Evolutionary conservation across 179 eudicot genomes (phyloP).

Genomic region (Sideroxylon spinosum): DNA sequence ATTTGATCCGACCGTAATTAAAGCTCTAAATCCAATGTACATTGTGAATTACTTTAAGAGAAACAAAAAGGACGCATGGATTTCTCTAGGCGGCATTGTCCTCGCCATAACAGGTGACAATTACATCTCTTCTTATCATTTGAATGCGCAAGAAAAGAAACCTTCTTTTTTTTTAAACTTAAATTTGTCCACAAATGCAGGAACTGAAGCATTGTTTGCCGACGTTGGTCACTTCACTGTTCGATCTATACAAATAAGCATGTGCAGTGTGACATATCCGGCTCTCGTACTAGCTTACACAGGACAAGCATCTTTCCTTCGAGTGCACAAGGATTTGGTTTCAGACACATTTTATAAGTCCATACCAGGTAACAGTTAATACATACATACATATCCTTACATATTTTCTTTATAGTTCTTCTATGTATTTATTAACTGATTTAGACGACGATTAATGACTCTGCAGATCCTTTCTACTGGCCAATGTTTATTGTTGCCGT

Average conservation of each 20-base stretch:
- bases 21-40: conserved; percentile 66
- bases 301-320: conserved; percentile 66
- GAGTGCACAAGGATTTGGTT: conserved; percentile 34
- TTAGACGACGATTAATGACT: no score
- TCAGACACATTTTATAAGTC: conserved; percentile 48
- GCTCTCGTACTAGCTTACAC: conserved; percentile 63
- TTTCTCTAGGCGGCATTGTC: conserved; percentile 75
- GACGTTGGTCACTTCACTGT: conserved; percentile 81
- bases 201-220: conserved; percentile 80
- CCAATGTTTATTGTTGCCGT: conserved; percentile 56
- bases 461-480: conserved; percentile 53
- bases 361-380: conserved; percentile 49
- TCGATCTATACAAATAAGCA: conserved; percentile 66
- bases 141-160: not conserved
- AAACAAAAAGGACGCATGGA: conserved; percentile 64
- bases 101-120: conserved; percentile 59
- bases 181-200: conserved; percentile 23
- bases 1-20: conserved; percentile 51
- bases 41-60: conserved; percentile 56
- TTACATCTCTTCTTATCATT: not conserved
- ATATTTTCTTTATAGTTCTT: no score
- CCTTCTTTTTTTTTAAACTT: not conserved
- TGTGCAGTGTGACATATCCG: conserved; percentile 56
- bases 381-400: no score
- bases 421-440: no score